Percentiles rank a stretch among this genome's conserved stretches.
Evolutionary conservation across 2,329 filamentous ascomycete species (phyloP).

Genomic region (Colletotrichum godetiae): DNA sequence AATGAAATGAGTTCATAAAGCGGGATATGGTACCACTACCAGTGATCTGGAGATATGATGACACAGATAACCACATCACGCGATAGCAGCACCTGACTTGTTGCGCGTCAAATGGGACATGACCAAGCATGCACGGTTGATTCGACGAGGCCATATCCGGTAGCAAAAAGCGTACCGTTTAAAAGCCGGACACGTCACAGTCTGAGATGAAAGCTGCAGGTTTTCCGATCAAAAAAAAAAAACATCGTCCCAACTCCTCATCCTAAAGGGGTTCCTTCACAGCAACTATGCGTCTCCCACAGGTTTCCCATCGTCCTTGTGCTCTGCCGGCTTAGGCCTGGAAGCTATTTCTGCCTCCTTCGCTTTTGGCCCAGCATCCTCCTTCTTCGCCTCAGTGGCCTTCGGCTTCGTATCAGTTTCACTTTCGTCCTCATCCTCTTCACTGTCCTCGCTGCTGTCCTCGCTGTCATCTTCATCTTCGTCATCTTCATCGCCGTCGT

Average conservation of each 20-base stretch:
- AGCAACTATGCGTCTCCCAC: neutral
- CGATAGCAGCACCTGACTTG: no score
- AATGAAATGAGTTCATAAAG: neutral
- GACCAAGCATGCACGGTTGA: neutral
- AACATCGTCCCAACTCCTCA: neutral
- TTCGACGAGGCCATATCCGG: neutral
- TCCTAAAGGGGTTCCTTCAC: neutral
- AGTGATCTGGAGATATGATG: neutral
- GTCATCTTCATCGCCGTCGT: slow-evolving; percentile 41
- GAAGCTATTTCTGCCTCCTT: slow-evolving; percentile 7
- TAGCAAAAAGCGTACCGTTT: neutral
- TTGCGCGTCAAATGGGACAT: no score
- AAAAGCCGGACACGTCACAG: no score
- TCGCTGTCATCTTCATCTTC: slow-evolving; percentile 43
- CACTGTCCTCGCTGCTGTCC: slow-evolving; percentile 43
- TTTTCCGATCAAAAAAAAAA: neutral
- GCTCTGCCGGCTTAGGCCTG: neutral
- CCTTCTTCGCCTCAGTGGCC: slow-evolving; percentile 26
- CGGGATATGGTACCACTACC: neutral
- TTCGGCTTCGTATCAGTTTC: slow-evolving; percentile 38
- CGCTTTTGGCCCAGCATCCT: neutral
- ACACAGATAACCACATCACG: neutral
- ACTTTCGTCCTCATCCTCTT: slow-evolving; percentile 38
- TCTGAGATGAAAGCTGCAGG: neutral
- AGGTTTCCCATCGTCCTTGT: neutral